Conservation (phyloP, 257 asterid species). For the Prunella vulgaris region DNA sequence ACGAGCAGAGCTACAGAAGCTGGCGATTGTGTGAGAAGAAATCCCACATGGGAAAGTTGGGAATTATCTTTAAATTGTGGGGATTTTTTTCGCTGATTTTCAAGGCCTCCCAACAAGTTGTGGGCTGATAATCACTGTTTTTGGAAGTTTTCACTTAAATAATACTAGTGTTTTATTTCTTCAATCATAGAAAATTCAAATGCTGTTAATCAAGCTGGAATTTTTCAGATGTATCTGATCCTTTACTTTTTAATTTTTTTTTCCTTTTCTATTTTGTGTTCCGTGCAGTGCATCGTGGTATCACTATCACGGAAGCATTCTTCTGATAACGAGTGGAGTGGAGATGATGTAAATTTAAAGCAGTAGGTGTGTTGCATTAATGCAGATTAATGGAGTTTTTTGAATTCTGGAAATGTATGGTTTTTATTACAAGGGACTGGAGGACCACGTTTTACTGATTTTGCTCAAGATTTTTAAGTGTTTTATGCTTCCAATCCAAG, state of each 20-base stretch:
- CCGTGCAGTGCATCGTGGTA: too few species aligned
- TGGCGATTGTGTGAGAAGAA: constrained; percentile 17
- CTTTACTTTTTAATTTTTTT: too few species aligned
- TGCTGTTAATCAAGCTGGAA: not conserved
- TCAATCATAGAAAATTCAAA: not conserved
- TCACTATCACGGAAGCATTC: constrained; percentile 8
- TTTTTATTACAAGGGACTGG: not conserved
- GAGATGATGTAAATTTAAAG: not conserved
- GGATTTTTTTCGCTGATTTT: constrained; percentile 32
- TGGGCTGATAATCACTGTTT: constrained; percentile 58
- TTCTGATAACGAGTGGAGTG: not conserved
- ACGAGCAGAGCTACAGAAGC: constrained; percentile 8
- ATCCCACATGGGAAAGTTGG: constrained; percentile 78
- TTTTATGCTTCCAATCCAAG: not conserved
- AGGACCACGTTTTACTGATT: constrained; percentile 12
- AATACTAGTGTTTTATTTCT: not conserved
- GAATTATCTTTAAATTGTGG: constrained; percentile 62
- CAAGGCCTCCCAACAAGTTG: constrained; percentile 43
- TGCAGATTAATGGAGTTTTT: not conserved
- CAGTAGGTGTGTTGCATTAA: constrained; percentile 18
- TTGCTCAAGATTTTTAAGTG: not conserved
- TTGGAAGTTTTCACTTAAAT: constrained; percentile 27
- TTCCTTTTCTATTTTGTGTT: too few species aligned
- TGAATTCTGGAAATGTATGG: not conserved
- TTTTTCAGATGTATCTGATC: not conserved